These are phyloP conservation scores for Suillus lakei DNA, from an alignment of 768 basidiomycete species.

Conservation along the genomic window DNA sequence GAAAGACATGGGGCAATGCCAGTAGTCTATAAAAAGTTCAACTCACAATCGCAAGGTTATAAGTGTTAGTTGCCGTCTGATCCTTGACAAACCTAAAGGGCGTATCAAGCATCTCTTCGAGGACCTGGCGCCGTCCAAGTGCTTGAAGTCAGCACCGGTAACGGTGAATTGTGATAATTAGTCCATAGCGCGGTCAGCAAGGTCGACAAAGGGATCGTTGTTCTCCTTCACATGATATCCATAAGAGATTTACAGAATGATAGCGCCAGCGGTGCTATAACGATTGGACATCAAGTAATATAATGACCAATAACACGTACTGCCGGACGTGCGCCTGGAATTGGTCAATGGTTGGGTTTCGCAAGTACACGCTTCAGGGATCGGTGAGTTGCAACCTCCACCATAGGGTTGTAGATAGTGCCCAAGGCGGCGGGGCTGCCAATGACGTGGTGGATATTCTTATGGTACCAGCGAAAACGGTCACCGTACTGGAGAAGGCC, in stretches of 20 bases:
- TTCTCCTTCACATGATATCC: conserved; percentile 59
- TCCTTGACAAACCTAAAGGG: conserved; percentile 65
- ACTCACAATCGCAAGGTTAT: background rate
- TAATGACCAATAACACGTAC: too few relatives aligned
- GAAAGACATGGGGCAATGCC: conserved; percentile 57
- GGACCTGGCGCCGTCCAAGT: conserved; percentile 56
- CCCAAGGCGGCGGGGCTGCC: conserved; percentile 43
- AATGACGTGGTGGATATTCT: conserved; percentile 44
- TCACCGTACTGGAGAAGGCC: conserved; percentile 45
- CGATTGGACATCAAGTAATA: too few relatives aligned
- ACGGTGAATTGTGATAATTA: conserved; percentile 54
- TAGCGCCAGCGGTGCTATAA: conserved; percentile 52
- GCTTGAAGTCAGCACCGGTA: conserved; percentile 57
- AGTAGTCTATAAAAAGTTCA: conserved; percentile 47
- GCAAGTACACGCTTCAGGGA: conserved; percentile 46
- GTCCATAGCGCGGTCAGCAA: conserved; percentile 54
- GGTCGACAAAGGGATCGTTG: conserved; percentile 52
- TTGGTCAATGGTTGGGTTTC: conserved; percentile 41
- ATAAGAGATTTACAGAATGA: conserved; percentile 58
- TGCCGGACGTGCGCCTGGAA: conserved; percentile 44
- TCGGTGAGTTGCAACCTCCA: conserved; percentile 46
- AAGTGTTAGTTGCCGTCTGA: conserved; percentile 51
- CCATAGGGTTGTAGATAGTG: conserved; percentile 36
- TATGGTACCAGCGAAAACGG: conserved; percentile 46
- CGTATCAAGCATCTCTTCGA: conserved; percentile 57